A percentile compares a stretch with the other conserved stretches of the same genome.
phyloP scores from a whole-genome alignment of 306 rosid species.

The Malus domestica region DNA sequence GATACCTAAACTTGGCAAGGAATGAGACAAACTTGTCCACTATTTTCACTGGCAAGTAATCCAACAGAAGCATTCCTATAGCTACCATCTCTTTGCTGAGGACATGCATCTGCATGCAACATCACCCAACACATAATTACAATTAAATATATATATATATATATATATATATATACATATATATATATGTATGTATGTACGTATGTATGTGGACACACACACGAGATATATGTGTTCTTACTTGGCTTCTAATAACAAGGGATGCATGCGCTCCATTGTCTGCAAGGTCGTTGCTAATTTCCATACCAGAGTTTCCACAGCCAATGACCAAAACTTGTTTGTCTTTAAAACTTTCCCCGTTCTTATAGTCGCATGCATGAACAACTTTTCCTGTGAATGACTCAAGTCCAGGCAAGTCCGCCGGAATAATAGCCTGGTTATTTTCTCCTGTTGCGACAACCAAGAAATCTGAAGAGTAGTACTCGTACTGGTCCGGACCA shows the following conservation, averaged over 20 bases:
- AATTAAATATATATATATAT: background rate
- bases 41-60: conserved; percentile 21
- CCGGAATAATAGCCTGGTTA: conserved; percentile 16
- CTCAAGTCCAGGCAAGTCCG: conserved; percentile 20
- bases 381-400: conserved; percentile 32
- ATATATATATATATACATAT: too few relatives aligned
- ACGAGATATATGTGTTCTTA: background rate
- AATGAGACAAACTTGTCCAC: conserved; percentile 44
- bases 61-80: conserved; percentile 28
- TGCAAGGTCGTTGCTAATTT: conserved; percentile 39
- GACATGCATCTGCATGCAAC: conserved; percentile 37
- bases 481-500: too few relatives aligned
- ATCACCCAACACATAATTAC: too few relatives aligned
- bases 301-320: conserved; percentile 65
- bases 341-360: conserved; percentile 22
- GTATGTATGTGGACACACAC: background rate
- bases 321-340: conserved; percentile 58
- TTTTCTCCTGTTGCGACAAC: conserved; percentile 43
- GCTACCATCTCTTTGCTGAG: conserved; percentile 33
- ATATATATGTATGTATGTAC: too few relatives aligned
- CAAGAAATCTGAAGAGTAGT: conserved; percentile 14
- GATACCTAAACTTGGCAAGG: conserved; percentile 29
- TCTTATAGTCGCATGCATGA: conserved; percentile 39
- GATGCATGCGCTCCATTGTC: conserved; percentile 46
- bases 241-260: conserved; percentile 49